These are phyloP conservation scores for Gynandropsis gynandra DNA, from an alignment of 345 rosid genomes.

Conservation along the genomic window DNA sequence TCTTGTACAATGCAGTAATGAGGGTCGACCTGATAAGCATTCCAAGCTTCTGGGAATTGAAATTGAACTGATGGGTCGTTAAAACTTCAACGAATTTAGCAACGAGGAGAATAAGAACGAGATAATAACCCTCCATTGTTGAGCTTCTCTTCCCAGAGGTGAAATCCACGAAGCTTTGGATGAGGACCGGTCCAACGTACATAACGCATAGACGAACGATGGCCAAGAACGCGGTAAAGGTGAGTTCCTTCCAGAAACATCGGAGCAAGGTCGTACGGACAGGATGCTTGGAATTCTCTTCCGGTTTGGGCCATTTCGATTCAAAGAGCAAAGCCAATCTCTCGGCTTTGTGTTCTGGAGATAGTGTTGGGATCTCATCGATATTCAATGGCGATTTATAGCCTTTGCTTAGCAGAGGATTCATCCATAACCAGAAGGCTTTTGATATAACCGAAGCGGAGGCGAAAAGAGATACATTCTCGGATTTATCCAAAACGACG, in stretches of 20 bases:
- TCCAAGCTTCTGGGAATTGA: constrained; percentile 89
- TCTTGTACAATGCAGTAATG: constrained; percentile 72
- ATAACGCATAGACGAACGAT: constrained; percentile 64
- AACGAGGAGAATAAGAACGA: constrained; percentile 55
- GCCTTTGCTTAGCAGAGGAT: constrained; percentile 74
- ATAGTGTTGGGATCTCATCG: constrained; percentile 67
- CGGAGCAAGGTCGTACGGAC: constrained; percentile 67
- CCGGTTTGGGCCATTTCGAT: constrained; percentile 72
- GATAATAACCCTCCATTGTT: constrained; percentile 69
- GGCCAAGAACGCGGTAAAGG: constrained; percentile 71
- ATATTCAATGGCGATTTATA: constrained; percentile 70
- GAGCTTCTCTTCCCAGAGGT: constrained; percentile 69
- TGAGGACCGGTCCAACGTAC: constrained; percentile 82
- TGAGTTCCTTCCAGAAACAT: constrained; percentile 74
- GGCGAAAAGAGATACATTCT: constrained; percentile 47
- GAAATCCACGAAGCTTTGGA: constrained; percentile 71
- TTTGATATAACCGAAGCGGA: constrained; percentile 64
- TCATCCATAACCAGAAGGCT: constrained; percentile 93
- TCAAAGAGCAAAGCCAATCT: constrained; percentile 55
- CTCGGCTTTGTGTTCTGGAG: constrained; percentile 74
- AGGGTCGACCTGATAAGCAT: constrained; percentile 82
- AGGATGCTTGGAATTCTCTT: constrained; percentile 56
- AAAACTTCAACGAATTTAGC: constrained; percentile 81
- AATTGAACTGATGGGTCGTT: constrained; percentile 71
- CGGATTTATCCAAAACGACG: constrained; percentile 34